Base-by-base conservation (phyloP, 176 grass and related monocot species). In the Chrysopogon serrulatus region DNA sequence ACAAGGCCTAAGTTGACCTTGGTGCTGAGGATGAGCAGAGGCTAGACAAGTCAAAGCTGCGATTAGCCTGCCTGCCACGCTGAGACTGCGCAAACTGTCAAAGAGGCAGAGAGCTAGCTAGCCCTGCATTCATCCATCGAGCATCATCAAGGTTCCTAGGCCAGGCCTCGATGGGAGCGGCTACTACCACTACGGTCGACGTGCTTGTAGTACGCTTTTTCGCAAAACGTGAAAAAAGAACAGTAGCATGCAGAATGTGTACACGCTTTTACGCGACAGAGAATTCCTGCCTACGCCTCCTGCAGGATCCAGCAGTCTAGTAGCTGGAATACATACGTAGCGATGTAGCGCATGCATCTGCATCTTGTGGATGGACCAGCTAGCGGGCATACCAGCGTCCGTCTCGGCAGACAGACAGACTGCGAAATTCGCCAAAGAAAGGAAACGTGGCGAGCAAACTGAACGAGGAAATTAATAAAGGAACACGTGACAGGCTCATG, bases 151-250 rank as follows among this genome's bases (percentile, higher is more conserved):
- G 53, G 48, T 23, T 23, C 53, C 73, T 17, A 23, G 53, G 23
- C 53, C 53, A 57, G 21, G 23, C 76, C 68, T 85, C 69, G 82
- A 32, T 84, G 8, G 18, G 26, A 37, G 87, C 76, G 73, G 81
- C 74, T 44, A 53, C 61, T 1, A 14, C 39, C 7, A 7, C 5
- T 8, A 40, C 4, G 39, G 9, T 53, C 35, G 21, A 13, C n/a
- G 74, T 78, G 77, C 86, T 65, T 41, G 5, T n/a, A n/a, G n/a
- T n/a, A n/a, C n/a, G n/a, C n/a, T 48, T 53, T 8, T 30, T 61
- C 59, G 68, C 19, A 57, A 63, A 36, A 45, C 68, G 56, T 86
- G n/a, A 18, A 80, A 73, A 72, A 72, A 8, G 11, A 7, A 75
- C 24, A 57, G 33, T 19, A 33, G 32, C 31, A 27, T 10, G 45